Percentiles rank a stretch among this genome's conserved stretches.
These are phyloP conservation scores for Lepiota brunneoincarnata DNA, from an alignment of 768 basidiomycete species.

Conservation along the genomic window DNA sequence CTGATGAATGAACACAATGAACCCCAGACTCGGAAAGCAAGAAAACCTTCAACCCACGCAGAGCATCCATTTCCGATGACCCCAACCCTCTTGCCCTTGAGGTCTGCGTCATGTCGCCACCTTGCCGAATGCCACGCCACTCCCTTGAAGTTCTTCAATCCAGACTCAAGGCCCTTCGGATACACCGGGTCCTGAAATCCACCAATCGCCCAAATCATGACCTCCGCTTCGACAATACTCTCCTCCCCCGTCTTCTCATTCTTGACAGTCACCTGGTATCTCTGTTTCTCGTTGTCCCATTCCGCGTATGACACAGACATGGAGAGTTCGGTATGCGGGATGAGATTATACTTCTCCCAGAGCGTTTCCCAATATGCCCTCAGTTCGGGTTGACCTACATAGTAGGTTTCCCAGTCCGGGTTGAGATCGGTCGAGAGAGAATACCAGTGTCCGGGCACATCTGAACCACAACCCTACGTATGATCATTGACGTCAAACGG, in stretches of 20 bases:
- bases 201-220: slow-evolving; percentile 49
- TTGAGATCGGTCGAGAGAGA: slow-evolving; percentile 53
- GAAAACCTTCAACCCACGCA: slow-evolving; percentile 35
- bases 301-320: slow-evolving; percentile 36
- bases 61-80: slow-evolving; percentile 66
- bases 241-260: slow-evolving; percentile 34
- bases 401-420: slow-evolving; percentile 48
- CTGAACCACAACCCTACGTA: slow-evolving; percentile 52
- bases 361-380: slow-evolving; percentile 48
- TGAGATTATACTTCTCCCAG: slow-evolving; percentile 42
- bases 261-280: slow-evolving; percentile 40
- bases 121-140: slow-evolving; percentile 50
- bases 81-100: slow-evolving; percentile 52
- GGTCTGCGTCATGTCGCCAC: slow-evolving; percentile 52
- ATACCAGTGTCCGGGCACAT: slow-evolving; percentile 54
- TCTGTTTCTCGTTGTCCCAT: slow-evolving; percentile 43
- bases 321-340: slow-evolving; percentile 38
- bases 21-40: not conserved
- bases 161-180: slow-evolving; percentile 37
- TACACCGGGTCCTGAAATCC: slow-evolving; percentile 45
- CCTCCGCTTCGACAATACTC: slow-evolving; percentile 35
- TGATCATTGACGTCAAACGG: not conserved
- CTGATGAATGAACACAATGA: slow-evolving; percentile 29
- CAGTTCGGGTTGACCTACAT: slow-evolving; percentile 46
- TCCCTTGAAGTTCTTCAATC: slow-evolving; percentile 46